Evolutionary conservation across 306 rosid genomes (phyloP).

Genomic region (Luffa acutangula): DNA sequence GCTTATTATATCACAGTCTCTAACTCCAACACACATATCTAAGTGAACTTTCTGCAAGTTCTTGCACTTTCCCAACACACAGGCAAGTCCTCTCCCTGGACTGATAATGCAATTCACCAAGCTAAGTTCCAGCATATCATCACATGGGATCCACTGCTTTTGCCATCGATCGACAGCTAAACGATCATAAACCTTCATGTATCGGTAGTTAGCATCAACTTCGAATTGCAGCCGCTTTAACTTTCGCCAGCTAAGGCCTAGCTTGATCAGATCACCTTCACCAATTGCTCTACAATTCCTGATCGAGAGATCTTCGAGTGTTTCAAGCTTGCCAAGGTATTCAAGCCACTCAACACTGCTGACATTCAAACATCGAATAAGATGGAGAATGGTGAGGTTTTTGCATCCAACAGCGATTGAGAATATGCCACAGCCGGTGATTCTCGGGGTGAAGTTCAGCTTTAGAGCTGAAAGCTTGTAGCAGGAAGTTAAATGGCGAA

Average conservation of each 20-base stretch:
- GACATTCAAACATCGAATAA: conserved; percentile 67
- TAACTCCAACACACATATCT: conserved; percentile 85
- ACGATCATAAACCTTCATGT: conserved; percentile 82
- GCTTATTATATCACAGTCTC: conserved; percentile 63
- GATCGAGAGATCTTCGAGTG: conserved; percentile 26
- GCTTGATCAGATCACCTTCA: conserved; percentile 37
- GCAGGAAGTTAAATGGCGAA: conserved; percentile 55
- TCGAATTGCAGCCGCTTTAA: conserved; percentile 74
- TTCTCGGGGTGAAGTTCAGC: conserved; percentile 68
- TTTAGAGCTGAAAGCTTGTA: conserved; percentile 53
- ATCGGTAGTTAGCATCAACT: conserved; percentile 72
- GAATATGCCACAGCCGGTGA: conserved; percentile 73
- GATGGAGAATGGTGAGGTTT: conserved; percentile 61
- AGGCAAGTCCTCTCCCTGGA: conserved; percentile 88
- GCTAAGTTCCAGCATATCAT: conserved; percentile 62
- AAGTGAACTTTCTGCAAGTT: conserved; percentile 68
- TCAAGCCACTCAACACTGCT: conserved; percentile 46
- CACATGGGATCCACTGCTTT: conserved; percentile 64
- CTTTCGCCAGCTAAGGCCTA: conserved; percentile 65
- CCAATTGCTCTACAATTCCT: conserved; percentile 39
- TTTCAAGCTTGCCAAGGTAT: conserved; percentile 32
- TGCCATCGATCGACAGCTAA: conserved; percentile 81
- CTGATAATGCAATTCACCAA: conserved; percentile 84
- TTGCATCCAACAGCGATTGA: conserved; percentile 79
- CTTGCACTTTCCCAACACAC: conserved; percentile 68